Conservation (phyloP, 495 filamentous ascomycete genomes). For the Astrocystis sublimbata region DNA sequence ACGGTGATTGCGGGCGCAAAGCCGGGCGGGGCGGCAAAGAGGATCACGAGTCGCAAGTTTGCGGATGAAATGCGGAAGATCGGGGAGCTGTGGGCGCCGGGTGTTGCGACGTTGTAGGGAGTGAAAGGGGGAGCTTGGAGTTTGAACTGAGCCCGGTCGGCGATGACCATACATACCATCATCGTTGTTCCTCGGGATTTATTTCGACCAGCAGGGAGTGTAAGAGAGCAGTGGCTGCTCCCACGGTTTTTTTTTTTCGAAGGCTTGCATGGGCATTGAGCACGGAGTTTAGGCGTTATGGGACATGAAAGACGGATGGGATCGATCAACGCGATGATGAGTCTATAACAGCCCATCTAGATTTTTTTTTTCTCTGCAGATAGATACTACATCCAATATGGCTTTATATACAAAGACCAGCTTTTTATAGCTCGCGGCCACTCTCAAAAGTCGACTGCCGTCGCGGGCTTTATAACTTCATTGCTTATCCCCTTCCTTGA, state of each 20-base stretch:
- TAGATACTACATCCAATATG: too few species aligned
- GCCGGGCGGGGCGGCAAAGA: constrained; percentile 51
- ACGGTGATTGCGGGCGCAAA: constrained; percentile 36
- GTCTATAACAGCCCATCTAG: neutral
- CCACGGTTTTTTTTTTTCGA: neutral
- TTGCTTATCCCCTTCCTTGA: neutral
- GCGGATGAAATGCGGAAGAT: constrained; percentile 79
- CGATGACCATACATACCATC: neutral
- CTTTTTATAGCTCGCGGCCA: too few species aligned
- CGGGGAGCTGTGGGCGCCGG: constrained; percentile 69
- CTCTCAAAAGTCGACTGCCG: too few species aligned
- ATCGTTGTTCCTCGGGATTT: neutral
- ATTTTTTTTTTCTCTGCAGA: constrained; percentile 2
- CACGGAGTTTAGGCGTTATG: constrained; percentile 20
- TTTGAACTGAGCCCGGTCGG: too few species aligned
- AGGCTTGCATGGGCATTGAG: constrained; percentile 21
- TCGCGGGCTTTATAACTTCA: too few species aligned
- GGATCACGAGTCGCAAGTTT: constrained; percentile 80
- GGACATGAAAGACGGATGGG: neutral
- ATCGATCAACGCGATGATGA: too few species aligned
- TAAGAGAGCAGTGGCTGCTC: too few species aligned
- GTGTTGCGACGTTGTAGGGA: constrained; percentile 44
- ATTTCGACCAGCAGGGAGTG: neutral
- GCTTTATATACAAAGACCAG: too few species aligned
- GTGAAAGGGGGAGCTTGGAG: neutral